Evolutionary conservation across 2,329 filamentous ascomycete species (phyloP).

Genomic region (Aureobasidium vineae): DNA sequence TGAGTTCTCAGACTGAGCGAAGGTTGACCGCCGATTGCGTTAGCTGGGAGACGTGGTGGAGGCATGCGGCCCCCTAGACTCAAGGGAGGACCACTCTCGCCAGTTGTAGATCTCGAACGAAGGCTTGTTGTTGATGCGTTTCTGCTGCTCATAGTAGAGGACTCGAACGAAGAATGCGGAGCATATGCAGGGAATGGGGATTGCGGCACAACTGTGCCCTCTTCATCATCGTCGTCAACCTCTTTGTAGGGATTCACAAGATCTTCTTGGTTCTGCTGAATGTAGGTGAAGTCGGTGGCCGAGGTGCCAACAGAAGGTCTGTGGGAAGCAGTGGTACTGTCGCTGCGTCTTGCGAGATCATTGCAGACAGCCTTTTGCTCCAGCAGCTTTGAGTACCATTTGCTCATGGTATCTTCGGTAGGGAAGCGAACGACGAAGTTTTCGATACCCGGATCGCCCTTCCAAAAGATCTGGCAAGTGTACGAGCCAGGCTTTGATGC

Average conservation of each 20-base stretch:
- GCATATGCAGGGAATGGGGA: slow-evolving; percentile 32
- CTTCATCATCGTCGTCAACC: slow-evolving; percentile 51
- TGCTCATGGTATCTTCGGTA: slow-evolving; percentile 89
- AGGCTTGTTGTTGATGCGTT: slow-evolving; percentile 74
- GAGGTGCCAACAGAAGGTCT: slow-evolving; percentile 52
- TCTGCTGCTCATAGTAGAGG: slow-evolving; percentile 50
- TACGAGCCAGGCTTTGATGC: slow-evolving; percentile 87
- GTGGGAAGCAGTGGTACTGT: slow-evolving; percentile 20
- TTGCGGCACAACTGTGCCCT: slow-evolving; percentile 39
- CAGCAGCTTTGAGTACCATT: slow-evolving; percentile 58
- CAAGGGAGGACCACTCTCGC: slow-evolving; percentile 61
- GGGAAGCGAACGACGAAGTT: slow-evolving; percentile 94
- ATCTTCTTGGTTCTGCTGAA: slow-evolving; percentile 62
- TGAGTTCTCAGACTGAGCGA: slow-evolving; percentile 67
- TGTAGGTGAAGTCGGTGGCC: slow-evolving; percentile 75
- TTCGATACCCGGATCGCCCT: slow-evolving; percentile 90
- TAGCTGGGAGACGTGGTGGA: slow-evolving; percentile 70
- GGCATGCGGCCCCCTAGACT: slow-evolving; percentile 40
- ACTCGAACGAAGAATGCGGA: slow-evolving; percentile 49
- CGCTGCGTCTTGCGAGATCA: slow-evolving; percentile 18
- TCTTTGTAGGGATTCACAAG: slow-evolving; percentile 79
- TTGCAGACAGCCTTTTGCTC: slow-evolving; percentile 28
- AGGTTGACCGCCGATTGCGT: slow-evolving; percentile 48
- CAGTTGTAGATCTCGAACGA: slow-evolving; percentile 72
- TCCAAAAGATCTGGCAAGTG: slow-evolving; percentile 98